These are phyloP conservation scores for Aureobasidium mangrovei DNA, from an alignment of 2,329 filamentous ascomycete genomes.

Conservation along the genomic window DNA sequence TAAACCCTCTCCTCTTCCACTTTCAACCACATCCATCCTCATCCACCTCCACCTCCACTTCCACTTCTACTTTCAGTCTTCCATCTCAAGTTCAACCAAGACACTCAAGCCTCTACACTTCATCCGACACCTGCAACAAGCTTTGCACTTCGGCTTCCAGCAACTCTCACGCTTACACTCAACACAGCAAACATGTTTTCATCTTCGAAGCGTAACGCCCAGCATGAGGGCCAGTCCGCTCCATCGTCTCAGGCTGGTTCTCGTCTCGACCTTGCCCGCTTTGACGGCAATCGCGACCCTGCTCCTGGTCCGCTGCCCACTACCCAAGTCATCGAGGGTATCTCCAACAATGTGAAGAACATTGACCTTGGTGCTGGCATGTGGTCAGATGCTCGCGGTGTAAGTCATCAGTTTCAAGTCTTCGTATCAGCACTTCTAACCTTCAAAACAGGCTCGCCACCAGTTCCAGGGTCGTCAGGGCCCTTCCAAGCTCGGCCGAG, in stretches of 20 bases:
- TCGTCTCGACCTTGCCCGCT: background rate
- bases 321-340: background rate
- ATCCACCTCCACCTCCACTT: background rate
- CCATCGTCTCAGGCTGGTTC: background rate
- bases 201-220: background rate
- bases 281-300: slow-evolving; percentile 19
- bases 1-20: background rate
- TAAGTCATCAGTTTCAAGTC: background rate
- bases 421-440: slow-evolving; percentile 5
- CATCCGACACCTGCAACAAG: background rate
- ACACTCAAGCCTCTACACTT: background rate
- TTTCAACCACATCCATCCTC: slow-evolving; percentile 7
- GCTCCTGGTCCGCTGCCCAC: background rate
- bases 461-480: slow-evolving; percentile 24
- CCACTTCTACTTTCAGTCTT: background rate
- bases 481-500: slow-evolving; percentile 33
- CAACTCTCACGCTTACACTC: background rate
- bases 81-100: slow-evolving; percentile 3
- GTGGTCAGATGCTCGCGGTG: slow-evolving; percentile 24
- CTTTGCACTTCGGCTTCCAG: background rate
- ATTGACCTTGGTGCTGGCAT: slow-evolving; percentile 22
- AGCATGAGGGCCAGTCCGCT: slow-evolving; percentile 2
- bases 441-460: background rate
- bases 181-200: background rate
- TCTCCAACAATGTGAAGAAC: slow-evolving; percentile 19